phyloP scores from a whole-genome alignment of 202 grass and related monocot genomes.

The Brachypodium distachyon region DNA sequence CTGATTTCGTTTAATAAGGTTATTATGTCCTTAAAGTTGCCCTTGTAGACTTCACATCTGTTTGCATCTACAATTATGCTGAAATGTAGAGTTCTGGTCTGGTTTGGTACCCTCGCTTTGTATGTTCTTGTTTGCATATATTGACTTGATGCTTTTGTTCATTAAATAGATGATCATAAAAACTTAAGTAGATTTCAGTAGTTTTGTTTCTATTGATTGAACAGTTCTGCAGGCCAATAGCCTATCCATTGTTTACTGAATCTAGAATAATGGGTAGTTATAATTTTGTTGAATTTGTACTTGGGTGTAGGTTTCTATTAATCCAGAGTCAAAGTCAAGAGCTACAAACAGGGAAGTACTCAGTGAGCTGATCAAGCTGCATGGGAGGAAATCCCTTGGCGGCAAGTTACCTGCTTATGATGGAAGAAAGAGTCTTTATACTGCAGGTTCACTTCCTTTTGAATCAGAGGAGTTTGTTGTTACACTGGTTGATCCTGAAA shows the following conservation, averaged over 20 bases:
- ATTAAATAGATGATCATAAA: too few species aligned
- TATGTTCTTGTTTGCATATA: background rate
- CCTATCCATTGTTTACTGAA: too few species aligned
- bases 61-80: background rate
- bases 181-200: too few species aligned
- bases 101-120: background rate
- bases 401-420: slow-evolving; percentile 44
- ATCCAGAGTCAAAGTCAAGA: slow-evolving; percentile 39
- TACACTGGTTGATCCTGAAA: slow-evolving; percentile 22
- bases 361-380: slow-evolving; percentile 32
- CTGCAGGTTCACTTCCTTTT: slow-evolving; percentile 50
- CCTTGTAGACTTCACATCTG: background rate
- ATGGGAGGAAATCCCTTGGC: slow-evolving; percentile 22
- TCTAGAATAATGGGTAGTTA: too few species aligned
- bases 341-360: slow-evolving; percentile 27
- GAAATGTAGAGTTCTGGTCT: background rate
- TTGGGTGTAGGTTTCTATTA: slow-evolving; percentile 36
- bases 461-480: slow-evolving; percentile 42
- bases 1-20: background rate
- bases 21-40: background rate
- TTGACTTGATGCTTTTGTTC: too few species aligned
- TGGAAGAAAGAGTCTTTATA: slow-evolving; percentile 60
- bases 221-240: too few species aligned
- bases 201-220: too few species aligned
- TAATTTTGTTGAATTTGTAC: too few species aligned